Evolutionary conservation across 495 filamentous ascomycete species (phyloP), one percentile per base, ranked within the genome.

Genomic region (Aspergillus nanangensis): DNA sequence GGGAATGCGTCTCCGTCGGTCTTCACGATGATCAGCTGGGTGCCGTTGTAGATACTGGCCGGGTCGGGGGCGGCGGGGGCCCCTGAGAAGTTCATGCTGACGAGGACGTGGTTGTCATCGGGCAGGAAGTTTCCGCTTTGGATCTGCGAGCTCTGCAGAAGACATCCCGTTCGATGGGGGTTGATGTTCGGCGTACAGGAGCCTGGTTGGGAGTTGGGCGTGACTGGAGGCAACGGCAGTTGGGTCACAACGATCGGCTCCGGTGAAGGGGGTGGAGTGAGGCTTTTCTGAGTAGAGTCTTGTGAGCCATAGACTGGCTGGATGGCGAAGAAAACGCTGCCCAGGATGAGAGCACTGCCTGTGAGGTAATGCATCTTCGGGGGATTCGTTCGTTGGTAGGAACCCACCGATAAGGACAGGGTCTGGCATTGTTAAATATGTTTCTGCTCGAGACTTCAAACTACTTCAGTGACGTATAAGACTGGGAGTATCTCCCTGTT

Each of bases 141-240:
- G 20, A 59, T 31, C 13, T 35, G 38, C 2, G 52, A 50, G 1
- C 29, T 31, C 29, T 40, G 36, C 1, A 46, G 41, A 27, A 59
- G 44, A 14, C 56, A 59, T 17, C 56, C 56, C 0, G 56, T 55
- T 8, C 45, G 32, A 17, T 39, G 48, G 9, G 48, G 49, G 32
- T 55, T 58, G 32, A 58, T 38, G 1, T 32, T 21, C 1, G 29
- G 36, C 4, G 45, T 48, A 31, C 56, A 59, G 4, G 52, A 47
- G 4, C 56, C 56, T 8, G 18, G 33, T 2, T 29, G 31, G 8
- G 46, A 41, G 22, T 23, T 47, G 1, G 50, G 40, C 3, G 45
- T 44, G n/a, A 60, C 57, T 0, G 53, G 57, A 1, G 53, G 57
- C n/a, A 60, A 29, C 11, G 57, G 57, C 0, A 60, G 43, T 29